Conservation (phyloP, 2,329 filamentous ascomycete genomes). For the Colletotrichum destructivum region DNA sequence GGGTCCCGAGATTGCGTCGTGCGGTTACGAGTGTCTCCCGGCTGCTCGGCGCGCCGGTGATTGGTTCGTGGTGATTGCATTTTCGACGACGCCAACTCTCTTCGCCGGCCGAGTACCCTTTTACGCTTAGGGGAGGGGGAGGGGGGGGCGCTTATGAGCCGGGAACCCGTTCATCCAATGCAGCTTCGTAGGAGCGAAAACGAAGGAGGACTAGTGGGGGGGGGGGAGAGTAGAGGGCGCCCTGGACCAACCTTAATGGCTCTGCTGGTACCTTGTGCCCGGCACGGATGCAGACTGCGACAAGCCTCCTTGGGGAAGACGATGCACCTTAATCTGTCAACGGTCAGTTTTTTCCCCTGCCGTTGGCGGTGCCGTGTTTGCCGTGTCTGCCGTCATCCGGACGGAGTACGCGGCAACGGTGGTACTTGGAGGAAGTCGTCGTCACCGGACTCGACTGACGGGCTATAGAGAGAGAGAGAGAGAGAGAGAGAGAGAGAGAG, state of each 20-base stretch:
- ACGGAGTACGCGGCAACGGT: neutral
- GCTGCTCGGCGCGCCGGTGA: constrained; percentile 21
- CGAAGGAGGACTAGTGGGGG: neutral
- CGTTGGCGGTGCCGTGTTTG: neutral
- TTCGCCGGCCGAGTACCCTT: neutral
- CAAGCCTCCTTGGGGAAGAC: neutral
- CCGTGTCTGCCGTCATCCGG: neutral
- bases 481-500: too few relatives aligned
- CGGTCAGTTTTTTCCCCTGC: neutral
- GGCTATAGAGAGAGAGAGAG: neutral
- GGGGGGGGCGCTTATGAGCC: neutral
- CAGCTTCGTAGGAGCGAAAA: neutral
- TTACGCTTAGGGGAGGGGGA: neutral
- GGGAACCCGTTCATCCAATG: constrained; percentile 31
- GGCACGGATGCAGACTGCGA: constrained; percentile 2
- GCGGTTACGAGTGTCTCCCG: constrained; percentile 19
- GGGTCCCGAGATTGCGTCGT: constrained; percentile 16
- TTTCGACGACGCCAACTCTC: neutral
- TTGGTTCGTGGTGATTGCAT: constrained; percentile 1
- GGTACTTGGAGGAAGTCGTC: too few relatives aligned
- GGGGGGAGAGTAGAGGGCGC: neutral
- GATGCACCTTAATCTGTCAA: constrained; percentile 6
- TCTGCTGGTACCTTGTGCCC: constrained; percentile 7
- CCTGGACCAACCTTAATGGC: constrained; percentile 29
- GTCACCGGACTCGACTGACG: neutral